Evolutionary conservation across 768 basidiomycete species (phyloP), one percentile per base, ranked within the genome.

Genomic region (Russula compacta): DNA sequence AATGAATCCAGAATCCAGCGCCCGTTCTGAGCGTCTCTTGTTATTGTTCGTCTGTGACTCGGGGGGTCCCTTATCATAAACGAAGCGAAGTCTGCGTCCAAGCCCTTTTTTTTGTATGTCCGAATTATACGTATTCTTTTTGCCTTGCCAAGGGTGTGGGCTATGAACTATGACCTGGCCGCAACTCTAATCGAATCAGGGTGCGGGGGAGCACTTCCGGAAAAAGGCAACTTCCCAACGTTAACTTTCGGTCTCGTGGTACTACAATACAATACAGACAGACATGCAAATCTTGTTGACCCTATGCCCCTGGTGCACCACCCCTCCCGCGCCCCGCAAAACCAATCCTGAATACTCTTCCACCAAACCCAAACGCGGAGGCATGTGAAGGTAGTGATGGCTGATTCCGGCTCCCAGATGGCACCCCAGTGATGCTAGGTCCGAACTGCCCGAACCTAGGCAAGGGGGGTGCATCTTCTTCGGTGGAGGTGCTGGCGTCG

Each of bases 261-360:
- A 32, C 4, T 5, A 53, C 38, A 35, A n/a, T 29, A 42, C 29
- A 32, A 12, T 11, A 47, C 44, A 32, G 29, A 33, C 11, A 33
- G 6, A 39, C 6, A 32, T n/a, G 39, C 43, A 39, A 21, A 15
- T 19, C 11, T 17, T 17, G 48, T 39, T 29, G 33, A 57, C 17
- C 7, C 19, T 48, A 53, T 6, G 9, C 40, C 21, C 55, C 12
- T 4, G 21, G 15, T 24, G 44, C 33, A 29, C 43, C 33, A 8
- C 52, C 52, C 14, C 55, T 46, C 21, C 83, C 81, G 58, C 84
- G 73, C 24, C 83, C 85, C 47, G 85, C 79, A 67, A 78, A 81
- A 5, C 85, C 85, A 60, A 86, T 69, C 39, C 86, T 77, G 68
- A 84, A 79, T 32, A 75, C 6, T 2, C 65, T 54, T 17, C 67